Evolutionary conservation across 2,329 filamentous ascomycete species (phyloP).

Genomic region (Cyclaneusma minus): DNA sequence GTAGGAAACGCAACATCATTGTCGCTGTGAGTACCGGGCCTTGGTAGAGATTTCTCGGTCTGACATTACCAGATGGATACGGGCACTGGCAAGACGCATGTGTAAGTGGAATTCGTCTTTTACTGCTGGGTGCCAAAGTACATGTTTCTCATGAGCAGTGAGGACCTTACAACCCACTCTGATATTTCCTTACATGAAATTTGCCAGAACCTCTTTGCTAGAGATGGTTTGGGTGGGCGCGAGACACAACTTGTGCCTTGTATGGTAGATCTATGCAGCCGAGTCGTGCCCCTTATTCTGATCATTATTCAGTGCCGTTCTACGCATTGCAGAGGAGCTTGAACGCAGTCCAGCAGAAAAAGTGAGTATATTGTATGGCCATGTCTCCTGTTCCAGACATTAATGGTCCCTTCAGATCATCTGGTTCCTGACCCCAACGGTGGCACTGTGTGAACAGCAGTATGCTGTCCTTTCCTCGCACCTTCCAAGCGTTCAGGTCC

Average conservation of each 20-base stretch:
- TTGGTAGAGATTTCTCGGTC: constrained; percentile 1
- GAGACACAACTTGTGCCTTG: no score
- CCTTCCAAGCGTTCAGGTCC: constrained; percentile 35
- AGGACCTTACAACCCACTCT: no score
- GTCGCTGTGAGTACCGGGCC: constrained; percentile 36
- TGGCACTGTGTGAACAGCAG: constrained; percentile 54
- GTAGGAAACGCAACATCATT: constrained; percentile 54
- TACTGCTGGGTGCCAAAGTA: no score
- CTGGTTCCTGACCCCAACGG: constrained; percentile 63
- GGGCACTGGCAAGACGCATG: constrained; percentile 62
- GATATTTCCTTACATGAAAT: neutral
- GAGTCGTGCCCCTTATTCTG: no score
- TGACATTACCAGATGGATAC: constrained; percentile 53
- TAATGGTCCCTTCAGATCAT: constrained; percentile 29
- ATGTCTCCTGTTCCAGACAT: constrained; percentile 1
- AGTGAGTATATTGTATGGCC: constrained; percentile 22
- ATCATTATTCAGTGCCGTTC: constrained; percentile 35
- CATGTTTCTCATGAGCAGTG: no score
- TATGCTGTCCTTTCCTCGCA: constrained; percentile 40
- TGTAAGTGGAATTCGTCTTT: constrained; percentile 32
- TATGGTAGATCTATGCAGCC: no score
- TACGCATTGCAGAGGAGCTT: constrained; percentile 51
- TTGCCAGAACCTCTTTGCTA: no score
- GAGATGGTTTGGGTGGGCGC: no score
- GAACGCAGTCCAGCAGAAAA: constrained; percentile 35